These are phyloP conservation scores for Leucosporidium yakuticum DNA, from an alignment of 768 basidiomycete genomes.

Conservation along the genomic window DNA sequence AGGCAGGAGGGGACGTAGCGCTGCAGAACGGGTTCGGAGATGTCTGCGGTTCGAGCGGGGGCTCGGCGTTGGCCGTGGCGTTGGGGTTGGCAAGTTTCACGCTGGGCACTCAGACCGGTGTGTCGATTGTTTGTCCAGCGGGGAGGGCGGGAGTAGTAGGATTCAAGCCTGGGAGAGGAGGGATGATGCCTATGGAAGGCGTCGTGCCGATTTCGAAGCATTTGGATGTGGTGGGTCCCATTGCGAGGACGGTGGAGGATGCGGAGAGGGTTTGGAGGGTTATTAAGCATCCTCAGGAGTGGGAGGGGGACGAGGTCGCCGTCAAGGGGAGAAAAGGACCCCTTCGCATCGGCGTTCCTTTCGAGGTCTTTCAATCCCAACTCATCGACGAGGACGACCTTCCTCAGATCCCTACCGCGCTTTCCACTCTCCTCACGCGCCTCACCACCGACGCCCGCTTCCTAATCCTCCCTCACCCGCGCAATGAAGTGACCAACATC, in stretches of 20 bases:
- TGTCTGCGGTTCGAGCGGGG: background rate
- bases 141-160: background rate
- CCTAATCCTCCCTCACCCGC: background rate
- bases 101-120: background rate
- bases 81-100: background rate
- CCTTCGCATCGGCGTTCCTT: background rate
- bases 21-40: background rate
- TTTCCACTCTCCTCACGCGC: background rate
- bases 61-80: background rate
- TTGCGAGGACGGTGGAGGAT: background rate
- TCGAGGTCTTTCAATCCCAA: background rate
- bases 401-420: background rate
- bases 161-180: background rate
- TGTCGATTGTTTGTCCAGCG: background rate
- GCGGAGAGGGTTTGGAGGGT: background rate
- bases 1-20: background rate
- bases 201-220: slow-evolving; percentile 2
- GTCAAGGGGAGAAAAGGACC: background rate
- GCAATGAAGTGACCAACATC: background rate
- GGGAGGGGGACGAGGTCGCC: background rate
- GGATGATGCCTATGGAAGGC: background rate
- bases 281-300: background rate
- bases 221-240: background rate
- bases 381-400: background rate
- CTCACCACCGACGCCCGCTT: background rate